phyloP scores from a whole-genome alignment of 768 basidiomycete genomes.

The Amanita exitialis region DNA sequence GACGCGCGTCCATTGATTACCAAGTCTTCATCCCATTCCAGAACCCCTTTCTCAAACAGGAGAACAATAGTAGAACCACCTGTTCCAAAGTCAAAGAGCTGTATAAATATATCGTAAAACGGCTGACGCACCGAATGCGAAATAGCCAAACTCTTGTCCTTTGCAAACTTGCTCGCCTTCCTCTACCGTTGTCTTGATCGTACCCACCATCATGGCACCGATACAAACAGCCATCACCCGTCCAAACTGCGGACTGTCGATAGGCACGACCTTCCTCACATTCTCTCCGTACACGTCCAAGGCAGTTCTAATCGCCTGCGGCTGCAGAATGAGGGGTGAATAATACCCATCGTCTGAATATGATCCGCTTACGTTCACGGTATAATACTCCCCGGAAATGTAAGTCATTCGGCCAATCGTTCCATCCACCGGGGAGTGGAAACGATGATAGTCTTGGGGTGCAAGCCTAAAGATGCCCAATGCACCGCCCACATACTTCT shows the following conservation, averaged over 20 bases:
- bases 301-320: conserved; percentile 86
- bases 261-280: conserved; percentile 83
- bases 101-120: conserved; percentile 4
- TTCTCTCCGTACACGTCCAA: conserved; percentile 96
- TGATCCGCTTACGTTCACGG: conserved; percentile 65
- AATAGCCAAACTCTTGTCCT: conserved; percentile 90
- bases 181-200: conserved; percentile 77
- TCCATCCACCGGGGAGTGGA: conserved; percentile 83
- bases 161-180: conserved; percentile 75
- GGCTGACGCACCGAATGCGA: conserved; percentile 72
- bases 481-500: conserved; percentile 70
- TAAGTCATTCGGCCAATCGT: conserved; percentile 73
- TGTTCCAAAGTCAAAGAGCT: conserved; percentile 15
- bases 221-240: conserved; percentile 87
- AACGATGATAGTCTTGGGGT: conserved; percentile 94
- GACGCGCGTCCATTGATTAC: conserved; percentile 74
- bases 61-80: conserved; percentile 90
- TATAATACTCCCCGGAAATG: conserved; percentile 91
- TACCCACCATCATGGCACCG: conserved; percentile 94
- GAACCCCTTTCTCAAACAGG: conserved; percentile 74
- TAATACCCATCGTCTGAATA: background rate
- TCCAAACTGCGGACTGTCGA: conserved; percentile 84
- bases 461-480: conserved; percentile 87
- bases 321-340: conserved; percentile 27
- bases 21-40: conserved; percentile 91